Base-by-base conservation (phyloP, 371 early-diverging fungal species). In the Syncephalastrum monosporum region DNA sequence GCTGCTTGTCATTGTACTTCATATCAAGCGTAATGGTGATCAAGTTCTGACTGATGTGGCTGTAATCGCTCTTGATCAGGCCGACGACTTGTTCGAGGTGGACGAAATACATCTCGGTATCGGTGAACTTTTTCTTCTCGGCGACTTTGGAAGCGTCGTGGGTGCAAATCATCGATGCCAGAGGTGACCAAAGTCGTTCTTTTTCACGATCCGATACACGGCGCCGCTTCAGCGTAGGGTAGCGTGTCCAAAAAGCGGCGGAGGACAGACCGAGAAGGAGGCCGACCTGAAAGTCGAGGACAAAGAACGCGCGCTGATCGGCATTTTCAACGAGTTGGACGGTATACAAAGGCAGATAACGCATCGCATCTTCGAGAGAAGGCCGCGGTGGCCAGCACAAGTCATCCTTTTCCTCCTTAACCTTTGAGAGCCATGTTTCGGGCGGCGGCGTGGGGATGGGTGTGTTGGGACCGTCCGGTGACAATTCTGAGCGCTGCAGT, bases 121-220 rank as follows among this genome's bases (percentile, higher is more conserved):
- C 68, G 27, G 84, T 55, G 62, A 89, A 89, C 44, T 72, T 73
- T 55, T 71, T 77, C 57, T 80, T 84, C 55, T 85, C 86, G 15
- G 67, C 68, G 52, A 79, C 72, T 48, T 79, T 79, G 25, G 74
- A 61, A 72, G 67, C 29, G 65, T 63, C 59, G 79, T 69, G 14
- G 72, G 72, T 10, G 66, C 55, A 15, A 65, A 88, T 67, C 89
- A 88, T 88, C 8, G 76, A 77, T 0, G 87, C 75, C 13, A 89
- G 55, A 0, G 89, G 89, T 25, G 81, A 82, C 89, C 89, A 89
- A 17, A 89, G 65, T n/a, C 84, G 82, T 45, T 84, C 84, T 65
- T 89, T 86, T 47, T 88, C 88, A 3, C 71, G 69, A 5, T 55
- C 55, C 3, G 73, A 75, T n/a, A 87, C 68, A 23, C 63, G 56